Conservation (phyloP, 2,329 filamentous ascomycete species). For the Ceratocystis colombiana region DNA sequence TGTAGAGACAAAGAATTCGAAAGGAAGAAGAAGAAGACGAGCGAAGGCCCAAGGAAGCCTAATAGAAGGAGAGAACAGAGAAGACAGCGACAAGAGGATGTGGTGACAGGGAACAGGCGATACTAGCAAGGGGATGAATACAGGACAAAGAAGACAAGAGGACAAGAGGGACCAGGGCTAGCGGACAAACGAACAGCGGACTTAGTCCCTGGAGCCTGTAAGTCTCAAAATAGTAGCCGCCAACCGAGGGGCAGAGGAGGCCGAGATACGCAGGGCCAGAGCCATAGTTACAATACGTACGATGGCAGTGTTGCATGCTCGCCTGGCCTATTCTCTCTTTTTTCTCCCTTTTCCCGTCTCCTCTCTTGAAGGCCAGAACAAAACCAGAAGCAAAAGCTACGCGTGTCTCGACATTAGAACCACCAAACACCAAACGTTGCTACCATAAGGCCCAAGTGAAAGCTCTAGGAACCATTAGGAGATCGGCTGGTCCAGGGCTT, state of each 20-base stretch:
- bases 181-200: background rate
- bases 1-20: background rate
- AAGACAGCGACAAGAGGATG: background rate
- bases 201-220: background rate
- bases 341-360: background rate
- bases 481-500: too few relatives aligned
- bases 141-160: background rate
- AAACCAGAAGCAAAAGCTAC: too few relatives aligned
- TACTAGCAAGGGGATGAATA: background rate
- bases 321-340: background rate
- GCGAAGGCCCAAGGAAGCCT: background rate
- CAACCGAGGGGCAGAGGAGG: background rate
- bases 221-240: conserved; percentile 7
- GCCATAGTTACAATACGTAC: background rate
- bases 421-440: too few relatives aligned
- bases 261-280: background rate
- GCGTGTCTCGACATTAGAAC: too few relatives aligned
- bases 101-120: background rate
- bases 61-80: background rate
- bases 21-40: background rate
- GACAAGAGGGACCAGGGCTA: background rate
- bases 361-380: background rate
- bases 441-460: too few relatives aligned
- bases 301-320: background rate
- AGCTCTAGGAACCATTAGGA: too few relatives aligned